These are phyloP conservation scores for Syncephalastrum racemosum DNA, from an alignment of 371 early-diverging fungal genomes.

Conservation along the genomic window DNA sequence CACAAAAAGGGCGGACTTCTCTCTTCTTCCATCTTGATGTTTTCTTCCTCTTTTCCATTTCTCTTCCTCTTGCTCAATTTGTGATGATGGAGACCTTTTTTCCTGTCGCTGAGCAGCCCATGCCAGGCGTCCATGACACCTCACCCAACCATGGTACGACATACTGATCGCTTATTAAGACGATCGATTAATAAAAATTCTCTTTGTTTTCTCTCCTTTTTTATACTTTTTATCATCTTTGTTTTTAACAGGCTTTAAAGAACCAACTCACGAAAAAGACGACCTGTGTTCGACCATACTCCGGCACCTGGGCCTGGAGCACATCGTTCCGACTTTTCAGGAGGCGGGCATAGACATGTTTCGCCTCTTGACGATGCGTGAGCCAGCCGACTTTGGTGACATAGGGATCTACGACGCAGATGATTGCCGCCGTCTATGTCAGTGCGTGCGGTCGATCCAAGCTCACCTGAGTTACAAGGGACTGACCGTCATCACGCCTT, in stretches of 20 bases:
- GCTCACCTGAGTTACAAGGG: constrained; percentile 27
- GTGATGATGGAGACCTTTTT: too few relatives aligned
- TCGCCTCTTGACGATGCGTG: constrained; percentile 23
- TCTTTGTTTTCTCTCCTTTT: too few relatives aligned
- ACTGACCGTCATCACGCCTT: constrained; percentile 3
- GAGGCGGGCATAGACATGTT: constrained; percentile 24
- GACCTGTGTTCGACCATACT: constrained; percentile 27
- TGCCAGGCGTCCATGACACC: too few relatives aligned
- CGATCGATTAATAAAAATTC: too few relatives aligned
- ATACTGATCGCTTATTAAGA: too few relatives aligned
- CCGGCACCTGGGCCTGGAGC: constrained; percentile 26
- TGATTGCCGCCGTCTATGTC: constrained; percentile 25
- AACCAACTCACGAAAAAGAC: background rate
- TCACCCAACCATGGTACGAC: too few relatives aligned
- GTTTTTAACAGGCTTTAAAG: too few relatives aligned
- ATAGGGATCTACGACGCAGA: constrained; percentile 28
- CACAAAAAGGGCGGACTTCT: constrained; percentile 3
- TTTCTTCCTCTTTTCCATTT: constrained; percentile 5
- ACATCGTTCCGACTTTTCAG: constrained; percentile 33
- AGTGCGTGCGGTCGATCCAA: constrained; percentile 23
- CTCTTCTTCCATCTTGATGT: constrained; percentile 1
- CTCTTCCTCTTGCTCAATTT: background rate
- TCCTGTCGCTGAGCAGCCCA: too few relatives aligned
- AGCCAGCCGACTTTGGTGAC: constrained; percentile 22
- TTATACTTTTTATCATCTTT: too few relatives aligned